A percentile compares a stretch with the other conserved stretches of the same genome.
These are phyloP conservation scores for Rhynchosporium secalis DNA, from an alignment of 2,329 filamentous ascomycete species.

Conservation along the genomic window DNA sequence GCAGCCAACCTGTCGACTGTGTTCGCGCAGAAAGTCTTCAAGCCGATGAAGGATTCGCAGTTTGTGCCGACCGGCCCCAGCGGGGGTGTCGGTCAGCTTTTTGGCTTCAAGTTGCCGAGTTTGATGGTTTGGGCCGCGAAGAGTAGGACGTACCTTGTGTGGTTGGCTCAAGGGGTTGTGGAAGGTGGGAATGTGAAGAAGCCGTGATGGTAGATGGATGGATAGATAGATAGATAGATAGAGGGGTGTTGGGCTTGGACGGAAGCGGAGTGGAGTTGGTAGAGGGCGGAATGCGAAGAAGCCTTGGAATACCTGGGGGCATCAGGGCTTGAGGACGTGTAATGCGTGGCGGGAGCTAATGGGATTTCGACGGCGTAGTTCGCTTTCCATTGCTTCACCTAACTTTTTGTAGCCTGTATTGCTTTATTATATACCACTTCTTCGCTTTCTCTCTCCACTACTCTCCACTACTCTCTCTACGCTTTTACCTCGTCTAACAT, in stretches of 20 bases:
- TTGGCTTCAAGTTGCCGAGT: conserved; percentile 43
- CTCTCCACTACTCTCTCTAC: no score
- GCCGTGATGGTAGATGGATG: no score
- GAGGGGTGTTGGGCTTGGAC: no score
- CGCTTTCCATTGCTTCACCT: no score
- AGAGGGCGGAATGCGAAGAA: no score
- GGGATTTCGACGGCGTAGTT: neutral
- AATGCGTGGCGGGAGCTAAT: neutral
- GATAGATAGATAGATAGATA: no score
- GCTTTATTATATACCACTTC: neutral
- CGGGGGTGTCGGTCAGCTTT: conserved; percentile 42
- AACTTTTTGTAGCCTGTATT: neutral
- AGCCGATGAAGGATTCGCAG: conserved; percentile 40
- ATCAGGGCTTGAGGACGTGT: no score
- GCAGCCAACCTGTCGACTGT: conserved; percentile 12
- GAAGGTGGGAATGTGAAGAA: conserved; percentile 17
- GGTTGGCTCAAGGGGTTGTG: conserved; percentile 32
- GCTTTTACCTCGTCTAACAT: no score
- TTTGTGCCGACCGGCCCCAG: conserved; percentile 43
- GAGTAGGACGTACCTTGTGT: conserved; percentile 40
- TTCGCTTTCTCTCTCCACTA: neutral
- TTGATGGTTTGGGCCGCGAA: conserved; percentile 43
- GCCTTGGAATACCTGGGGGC: no score
- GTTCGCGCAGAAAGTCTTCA: conserved; percentile 33
- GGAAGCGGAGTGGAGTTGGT: no score